Evolutionary conservation across 306 rosid genomes (phyloP), one percentile per base, ranked within the genome.

Genomic region (Mimosa pudica): DNA sequence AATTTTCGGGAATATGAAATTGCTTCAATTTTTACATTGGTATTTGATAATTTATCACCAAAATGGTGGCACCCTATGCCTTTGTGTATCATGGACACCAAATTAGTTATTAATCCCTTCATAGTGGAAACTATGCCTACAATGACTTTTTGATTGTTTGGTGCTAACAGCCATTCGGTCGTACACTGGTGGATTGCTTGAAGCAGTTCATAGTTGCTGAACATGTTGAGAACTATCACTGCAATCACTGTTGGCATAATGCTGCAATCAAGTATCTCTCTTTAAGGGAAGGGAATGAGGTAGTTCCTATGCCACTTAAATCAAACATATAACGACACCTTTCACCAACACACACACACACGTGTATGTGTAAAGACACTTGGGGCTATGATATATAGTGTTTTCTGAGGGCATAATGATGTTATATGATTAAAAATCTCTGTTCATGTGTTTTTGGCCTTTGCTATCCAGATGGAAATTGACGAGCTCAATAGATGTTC

Each of bases 241-340:
- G 98, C 86, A 83, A 71, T 89, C 76, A 77, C 82, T 95, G 98
- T 90, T 92, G 98, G 98, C 98, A 92, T 81, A 80, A 81, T 58
- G 92, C 95, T 14, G 97, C 90, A 65, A 82, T 89, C 74, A 90
- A 91, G 86, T 95, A 87, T 84, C 86, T 92, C 82, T 79, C 92
- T 42, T 33, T 92, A 60, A 68, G 81, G 74, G 87, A 88, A 77
- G 89, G 76, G 58, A 83, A 87, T 82, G 92, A 94, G 94, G 98
- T 94, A 79, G 20, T 46, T 80, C 61, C 49, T 18, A n/a, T 70
- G 71, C 75, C 54, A 72, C 38, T 58, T 71, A 41, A 67, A 38
- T 41, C 65, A 63, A 76, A 79, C 75, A 42, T 38, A 83, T 70
- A 51, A 51, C 2, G n/a, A 52, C 20, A 12, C 7, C 18, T 52